phyloP scores from a whole-genome alignment of 306 rosid genomes.

The Dryas drummondii region DNA sequence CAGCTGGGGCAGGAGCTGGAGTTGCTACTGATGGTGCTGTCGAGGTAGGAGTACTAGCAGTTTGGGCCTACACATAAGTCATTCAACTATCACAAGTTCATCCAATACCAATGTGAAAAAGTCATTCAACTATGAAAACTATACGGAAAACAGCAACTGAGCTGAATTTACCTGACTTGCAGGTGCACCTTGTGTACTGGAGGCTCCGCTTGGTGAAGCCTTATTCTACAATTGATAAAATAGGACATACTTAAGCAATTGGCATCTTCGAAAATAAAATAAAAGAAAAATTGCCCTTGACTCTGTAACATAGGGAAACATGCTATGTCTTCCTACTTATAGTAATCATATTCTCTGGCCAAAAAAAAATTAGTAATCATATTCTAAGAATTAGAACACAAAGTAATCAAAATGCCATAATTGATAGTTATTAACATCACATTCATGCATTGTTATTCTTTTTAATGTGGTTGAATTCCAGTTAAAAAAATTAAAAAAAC shows the following conservation, averaged over 20 bases:
- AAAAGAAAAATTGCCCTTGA: neutral
- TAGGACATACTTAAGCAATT: constrained; percentile 3
- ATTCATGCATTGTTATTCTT: neutral
- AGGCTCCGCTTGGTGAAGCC: constrained; percentile 37
- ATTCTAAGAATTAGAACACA: neutral
- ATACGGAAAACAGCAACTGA: too few relatives aligned
- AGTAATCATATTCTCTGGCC: too few relatives aligned
- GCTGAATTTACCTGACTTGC: constrained; percentile 35
- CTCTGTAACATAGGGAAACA: too few relatives aligned
- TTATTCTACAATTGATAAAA: constrained; percentile 29
- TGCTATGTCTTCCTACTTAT: too few relatives aligned
- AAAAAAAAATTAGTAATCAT: too few relatives aligned
- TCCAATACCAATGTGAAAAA: neutral
- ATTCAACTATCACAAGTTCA: neutral
- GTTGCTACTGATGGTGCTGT: constrained; percentile 31
- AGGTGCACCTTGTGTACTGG: constrained; percentile 33
- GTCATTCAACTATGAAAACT: neutral
- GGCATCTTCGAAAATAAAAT: neutral
- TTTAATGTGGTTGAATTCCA: neutral
- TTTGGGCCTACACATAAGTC: constrained; percentile 30
- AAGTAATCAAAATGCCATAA: neutral
- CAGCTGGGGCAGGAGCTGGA: constrained; percentile 42
- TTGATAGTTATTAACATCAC: neutral
- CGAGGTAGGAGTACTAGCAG: constrained; percentile 34
- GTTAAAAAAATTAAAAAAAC: neutral